Evolutionary conservation across 2,329 filamentous ascomycete genomes (phyloP), one percentile per base, ranked within the genome.

Genomic region (Blastomyces silverae): DNA sequence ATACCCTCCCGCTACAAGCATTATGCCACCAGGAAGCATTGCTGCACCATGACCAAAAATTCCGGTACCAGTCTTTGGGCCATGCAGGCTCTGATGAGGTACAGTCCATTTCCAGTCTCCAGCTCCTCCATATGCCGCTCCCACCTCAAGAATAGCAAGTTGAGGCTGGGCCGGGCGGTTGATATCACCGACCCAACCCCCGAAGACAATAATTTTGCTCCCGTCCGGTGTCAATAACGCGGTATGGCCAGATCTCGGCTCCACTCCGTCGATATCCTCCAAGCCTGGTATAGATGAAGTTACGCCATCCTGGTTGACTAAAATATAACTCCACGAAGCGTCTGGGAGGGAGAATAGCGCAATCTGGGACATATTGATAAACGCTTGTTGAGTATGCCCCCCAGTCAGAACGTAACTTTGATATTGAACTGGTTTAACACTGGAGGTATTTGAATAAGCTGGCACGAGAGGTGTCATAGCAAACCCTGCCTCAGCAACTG

Each of bases 321-420:
- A 81, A 34, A 95, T 80, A 74, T 93, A 97, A 37, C 86, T 88
- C 93, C 93, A 97, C 63, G 85, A 88, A 72, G 92, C 87, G 71
- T 95, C 89, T 0, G 93, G 93, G 7, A 97, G 80, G 63, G 87
- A 92, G 82, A 92, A 96, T 1, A 97, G 80, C 0, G 92, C 93
- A 0, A 93, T 85, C 55, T 91, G 90, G 64, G 91, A 95, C 89
- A 96, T 97, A 75, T 97, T 96, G 78, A 97, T 88, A 73, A 96
- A 97, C 0, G 92, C 92, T 20, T 81, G 77, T 69, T 86, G 82
- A 0, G 92, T 96, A 73, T 97, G 92, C 0, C 93, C 93, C 52
- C 92, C 93, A 20, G 97, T 79, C 28, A 97, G 78, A 15, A 96
- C 85, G 69, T 91, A 93, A 70, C 88, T 87, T 67, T 89, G 87